Evolutionary conservation across 495 filamentous ascomycete genomes (phyloP).

Genomic region (Viridothelium virens): DNA sequence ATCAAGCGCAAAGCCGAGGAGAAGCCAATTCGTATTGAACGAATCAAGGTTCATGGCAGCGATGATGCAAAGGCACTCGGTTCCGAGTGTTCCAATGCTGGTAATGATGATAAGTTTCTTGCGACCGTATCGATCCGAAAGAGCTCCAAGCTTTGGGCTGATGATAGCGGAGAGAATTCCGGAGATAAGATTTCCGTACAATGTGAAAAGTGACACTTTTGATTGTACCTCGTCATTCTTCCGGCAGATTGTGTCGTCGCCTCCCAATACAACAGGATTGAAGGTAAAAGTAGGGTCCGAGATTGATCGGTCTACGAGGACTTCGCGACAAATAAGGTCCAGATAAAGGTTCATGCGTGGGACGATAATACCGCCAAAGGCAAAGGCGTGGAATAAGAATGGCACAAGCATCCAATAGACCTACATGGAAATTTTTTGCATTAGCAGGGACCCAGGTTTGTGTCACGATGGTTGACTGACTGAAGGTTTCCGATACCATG

Average conservation of each 20-base stretch:
- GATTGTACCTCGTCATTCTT: constrained; percentile 59
- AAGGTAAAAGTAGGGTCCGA: constrained; percentile 53
- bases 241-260: constrained; percentile 64
- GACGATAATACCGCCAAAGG: constrained; percentile 73
- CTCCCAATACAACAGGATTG: constrained; percentile 56
- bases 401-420: constrained; percentile 78
- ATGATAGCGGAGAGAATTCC: constrained; percentile 67
- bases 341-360: constrained; percentile 76
- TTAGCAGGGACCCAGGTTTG: constrained; percentile 11
- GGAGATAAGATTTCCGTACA: constrained; percentile 61
- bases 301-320: constrained; percentile 54
- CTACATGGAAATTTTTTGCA: constrained; percentile 35
- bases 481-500: constrained; percentile 66
- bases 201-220: constrained; percentile 64
- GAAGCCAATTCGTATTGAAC: constrained; percentile 62
- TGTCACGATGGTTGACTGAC: constrained; percentile 41
- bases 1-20: constrained; percentile 67
- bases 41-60: constrained; percentile 65
- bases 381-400: constrained; percentile 68
- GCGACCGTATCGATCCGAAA: constrained; percentile 86
- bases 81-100: constrained; percentile 56
- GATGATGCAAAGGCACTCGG: constrained; percentile 67
- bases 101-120: constrained; percentile 60
- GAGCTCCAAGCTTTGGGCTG: constrained; percentile 70
- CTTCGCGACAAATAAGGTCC: constrained; percentile 69